Evolutionary conservation across 352 stramenopile genomes (phyloP).

Genomic region (Pythium rhizo-oryzae): DNA sequence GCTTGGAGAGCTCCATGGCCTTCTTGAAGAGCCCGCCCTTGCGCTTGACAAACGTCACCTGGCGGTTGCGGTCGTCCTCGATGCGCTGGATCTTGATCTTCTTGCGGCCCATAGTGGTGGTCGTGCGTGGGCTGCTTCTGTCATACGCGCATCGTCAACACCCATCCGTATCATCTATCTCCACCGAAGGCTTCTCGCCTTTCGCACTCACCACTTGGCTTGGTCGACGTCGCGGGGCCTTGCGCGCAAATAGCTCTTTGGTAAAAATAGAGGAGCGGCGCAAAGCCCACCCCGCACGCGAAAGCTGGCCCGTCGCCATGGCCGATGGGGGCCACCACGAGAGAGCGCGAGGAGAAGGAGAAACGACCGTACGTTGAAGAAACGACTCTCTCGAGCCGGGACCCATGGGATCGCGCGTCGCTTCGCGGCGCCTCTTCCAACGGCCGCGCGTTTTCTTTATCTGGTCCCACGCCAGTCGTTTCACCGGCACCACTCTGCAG

Average conservation of each 20-base stretch:
- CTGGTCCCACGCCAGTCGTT: conserved; percentile 3
- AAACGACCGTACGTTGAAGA: conserved; percentile 14
- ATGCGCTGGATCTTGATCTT: conserved; percentile 91
- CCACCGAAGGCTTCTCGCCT: neutral
- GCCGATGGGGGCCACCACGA: neutral
- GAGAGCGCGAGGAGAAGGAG: neutral
- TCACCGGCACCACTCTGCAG: neutral
- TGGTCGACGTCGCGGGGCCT: conserved; percentile 11
- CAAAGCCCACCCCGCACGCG: no score
- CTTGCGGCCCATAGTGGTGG: conserved; percentile 81
- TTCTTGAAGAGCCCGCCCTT: conserved; percentile 90
- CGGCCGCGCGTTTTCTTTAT: neutral
- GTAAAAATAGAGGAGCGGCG: conserved; percentile 30
- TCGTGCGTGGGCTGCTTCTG: no score
- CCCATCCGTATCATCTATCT: neutral
- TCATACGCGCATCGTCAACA: conserved; percentile 1
- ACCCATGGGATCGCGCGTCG: conserved; percentile 9
- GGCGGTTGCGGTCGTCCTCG: conserved; percentile 83
- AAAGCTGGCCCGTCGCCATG: neutral
- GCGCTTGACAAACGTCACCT: conserved; percentile 84
- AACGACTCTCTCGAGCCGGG: neutral
- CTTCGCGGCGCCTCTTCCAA: conserved; percentile 22
- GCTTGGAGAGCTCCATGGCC: conserved; percentile 86
- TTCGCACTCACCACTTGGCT: conserved; percentile 6
- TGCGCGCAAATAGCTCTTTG: conserved; percentile 31